Evolutionary conservation across 2,329 filamentous ascomycete genomes (phyloP).

Genomic region (Aureobasidium sp.): DNA sequence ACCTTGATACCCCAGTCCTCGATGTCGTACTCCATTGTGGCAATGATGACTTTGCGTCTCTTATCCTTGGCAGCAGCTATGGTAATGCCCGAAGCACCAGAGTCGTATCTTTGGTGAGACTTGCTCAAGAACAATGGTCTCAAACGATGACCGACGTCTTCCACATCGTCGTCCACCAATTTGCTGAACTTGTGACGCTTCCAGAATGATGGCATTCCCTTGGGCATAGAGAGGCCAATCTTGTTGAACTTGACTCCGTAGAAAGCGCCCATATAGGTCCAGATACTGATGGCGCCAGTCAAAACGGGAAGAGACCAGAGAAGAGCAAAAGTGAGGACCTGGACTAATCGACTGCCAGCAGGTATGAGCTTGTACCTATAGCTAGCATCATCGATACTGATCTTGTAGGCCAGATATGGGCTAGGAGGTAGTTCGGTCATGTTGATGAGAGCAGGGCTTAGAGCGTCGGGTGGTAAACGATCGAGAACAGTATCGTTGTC

Average conservation of each 20-base stretch:
- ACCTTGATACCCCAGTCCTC: slow-evolving; percentile 64
- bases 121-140: slow-evolving; percentile 31
- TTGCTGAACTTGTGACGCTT: slow-evolving; percentile 25
- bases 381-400: slow-evolving; percentile 49
- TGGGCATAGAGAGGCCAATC: slow-evolving; percentile 42
- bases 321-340: slow-evolving; percentile 49
- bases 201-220: slow-evolving; percentile 30
- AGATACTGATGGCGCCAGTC: slow-evolving; percentile 45
- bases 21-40: slow-evolving; percentile 33
- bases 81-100: background rate
- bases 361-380: slow-evolving; percentile 47
- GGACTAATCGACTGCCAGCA: slow-evolving; percentile 46
- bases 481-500: slow-evolving; percentile 55
- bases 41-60: slow-evolving; percentile 57
- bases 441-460: slow-evolving; percentile 51
- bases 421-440: slow-evolving; percentile 49
- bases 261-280: slow-evolving; percentile 53
- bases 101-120: background rate
- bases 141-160: slow-evolving; percentile 24
- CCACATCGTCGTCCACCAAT: slow-evolving; percentile 23
- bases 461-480: slow-evolving; percentile 52
- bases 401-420: slow-evolving; percentile 49
- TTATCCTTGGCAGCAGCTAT: slow-evolving; percentile 14
- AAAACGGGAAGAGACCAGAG: slow-evolving; percentile 48
- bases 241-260: slow-evolving; percentile 59